Conservation (phyloP, 2,329 filamentous ascomycete species). For the Fusarium sp. region DNA sequence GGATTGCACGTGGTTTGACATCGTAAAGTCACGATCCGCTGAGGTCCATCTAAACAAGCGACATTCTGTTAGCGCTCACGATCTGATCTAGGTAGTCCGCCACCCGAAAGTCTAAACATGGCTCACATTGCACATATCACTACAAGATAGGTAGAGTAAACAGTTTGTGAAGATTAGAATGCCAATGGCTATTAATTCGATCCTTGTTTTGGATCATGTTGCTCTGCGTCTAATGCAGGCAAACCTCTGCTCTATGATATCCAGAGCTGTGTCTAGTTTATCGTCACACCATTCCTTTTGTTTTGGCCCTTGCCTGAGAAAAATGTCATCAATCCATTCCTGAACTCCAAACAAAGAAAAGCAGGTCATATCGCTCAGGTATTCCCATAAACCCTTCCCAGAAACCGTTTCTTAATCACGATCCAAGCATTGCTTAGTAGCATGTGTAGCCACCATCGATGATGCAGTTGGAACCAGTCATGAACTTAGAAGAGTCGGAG, state of each 20-base stretch:
- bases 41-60: conserved; percentile 1
- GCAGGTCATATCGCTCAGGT: conserved; percentile 7
- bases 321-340: conserved; percentile 21
- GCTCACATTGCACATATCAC: neutral
- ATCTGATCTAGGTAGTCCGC: neutral
- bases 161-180: conserved; percentile 5
- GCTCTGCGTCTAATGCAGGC: conserved; percentile 28
- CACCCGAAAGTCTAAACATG: conserved; percentile 19
- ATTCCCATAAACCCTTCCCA: neutral
- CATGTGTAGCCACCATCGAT: conserved; percentile 78
- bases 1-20: conserved; percentile 16
- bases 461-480: conserved; percentile 80
- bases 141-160: neutral
- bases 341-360: conserved; percentile 41
- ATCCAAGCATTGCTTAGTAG: conserved; percentile 57
- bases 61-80: conserved; percentile 10
- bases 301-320: conserved; percentile 4
- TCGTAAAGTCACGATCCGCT: conserved; percentile 18
- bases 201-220: conserved; percentile 22
- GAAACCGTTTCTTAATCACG: conserved; percentile 7
- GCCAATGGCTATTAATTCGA: conserved; percentile 33
- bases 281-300: conserved; percentile 27
- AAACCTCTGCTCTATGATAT: conserved; percentile 29
- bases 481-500: conserved; percentile 77
- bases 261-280: conserved; percentile 37